Base-by-base conservation (phyloP, 352 stramenopile species). In the Phytophthora pistaciae region DNA sequence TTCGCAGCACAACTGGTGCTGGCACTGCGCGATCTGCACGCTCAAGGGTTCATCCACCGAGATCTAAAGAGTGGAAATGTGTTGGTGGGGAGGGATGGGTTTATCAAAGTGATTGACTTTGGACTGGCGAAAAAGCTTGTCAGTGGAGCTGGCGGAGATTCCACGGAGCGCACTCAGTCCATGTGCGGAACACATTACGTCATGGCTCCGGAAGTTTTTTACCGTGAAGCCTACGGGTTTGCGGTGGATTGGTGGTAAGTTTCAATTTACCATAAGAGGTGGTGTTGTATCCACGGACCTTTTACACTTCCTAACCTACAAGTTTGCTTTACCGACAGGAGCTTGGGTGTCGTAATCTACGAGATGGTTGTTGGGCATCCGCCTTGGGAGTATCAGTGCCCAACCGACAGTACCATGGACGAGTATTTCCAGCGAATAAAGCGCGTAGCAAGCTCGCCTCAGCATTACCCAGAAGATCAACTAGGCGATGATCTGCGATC, bases 61-160 rank as follows among this genome's bases (percentile, higher is more conserved):
- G 88, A 96, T 31, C 63, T 96, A 14, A 96, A 96, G 65, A 96
- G 84, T 56, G 88, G 88, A 16, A 96, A 96, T 55, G 66, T 94
- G 3, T 58, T 96, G 18, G 60, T 93, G 10, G 70, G 77, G 20
- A 66, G 42, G 5, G 27, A 67, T 3, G 87, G 88, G 6, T 76
- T 79, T 27, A 71, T 59, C 10, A 85, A 84, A 50, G 74, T 96
- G 25, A 91, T 96, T 48, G 88, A 96, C 74, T 94, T 91, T 72
- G 88, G 88, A 27, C 78, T 96, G 54, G 78, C 88, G 20, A 88
- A 78, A 57, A 56, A 68, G 9, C 48, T 75, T 21, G 29, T 18
- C 2, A 18, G 5, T 46, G 0, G 54, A 60, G 38, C 50, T 3
- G 25, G 1, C 23, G 18, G 36, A 23, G 40, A 44, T 10, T 13